Evolutionary conservation across 768 basidiomycete species (phyloP).

Genomic region (Termitomyces sp.): DNA sequence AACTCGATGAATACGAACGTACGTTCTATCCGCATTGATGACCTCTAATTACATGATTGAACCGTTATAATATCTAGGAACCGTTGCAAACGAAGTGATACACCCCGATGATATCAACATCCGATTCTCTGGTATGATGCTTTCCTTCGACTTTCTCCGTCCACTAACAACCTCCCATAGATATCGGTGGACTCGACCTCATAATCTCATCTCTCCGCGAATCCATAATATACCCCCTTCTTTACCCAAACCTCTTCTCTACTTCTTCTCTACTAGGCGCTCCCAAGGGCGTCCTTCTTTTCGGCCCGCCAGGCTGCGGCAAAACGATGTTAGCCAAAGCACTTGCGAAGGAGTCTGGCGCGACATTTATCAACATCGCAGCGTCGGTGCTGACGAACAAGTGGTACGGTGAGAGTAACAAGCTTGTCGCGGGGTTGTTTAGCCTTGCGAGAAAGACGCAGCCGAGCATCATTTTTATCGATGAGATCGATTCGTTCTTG

Average conservation of each 20-base stretch:
- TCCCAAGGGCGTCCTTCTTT: conserved; percentile 93
- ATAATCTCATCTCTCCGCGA: conserved; percentile 89
- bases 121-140: conserved; percentile 58
- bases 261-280: conserved; percentile 81
- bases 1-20: conserved; percentile 92
- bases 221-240: conserved; percentile 91
- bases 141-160: not conserved
- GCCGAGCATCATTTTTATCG: conserved; percentile 96
- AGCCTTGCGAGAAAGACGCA: conserved; percentile 90
- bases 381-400: conserved; percentile 43
- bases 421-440: conserved; percentile 92
- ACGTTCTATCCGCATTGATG: conserved; percentile 18
- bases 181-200: conserved; percentile 90
- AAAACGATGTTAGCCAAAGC: conserved; percentile 99
- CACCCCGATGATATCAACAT: conserved; percentile 85
- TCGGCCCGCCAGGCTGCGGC: conserved; percentile 96
- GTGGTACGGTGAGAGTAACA: conserved; percentile 63
- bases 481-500: conserved; percentile 96
- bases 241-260: conserved; percentile 85
- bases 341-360: conserved; percentile 93
- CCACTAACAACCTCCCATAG: conserved; percentile 23
- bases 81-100: conserved; percentile 89
- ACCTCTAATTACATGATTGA: not conserved
- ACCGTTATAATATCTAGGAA: conserved; percentile 37
- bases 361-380: conserved; percentile 80